These are phyloP conservation scores for Penicillium macrosclerotiorum DNA, from an alignment of 495 filamentous ascomycete genomes.

Conservation along the genomic window DNA sequence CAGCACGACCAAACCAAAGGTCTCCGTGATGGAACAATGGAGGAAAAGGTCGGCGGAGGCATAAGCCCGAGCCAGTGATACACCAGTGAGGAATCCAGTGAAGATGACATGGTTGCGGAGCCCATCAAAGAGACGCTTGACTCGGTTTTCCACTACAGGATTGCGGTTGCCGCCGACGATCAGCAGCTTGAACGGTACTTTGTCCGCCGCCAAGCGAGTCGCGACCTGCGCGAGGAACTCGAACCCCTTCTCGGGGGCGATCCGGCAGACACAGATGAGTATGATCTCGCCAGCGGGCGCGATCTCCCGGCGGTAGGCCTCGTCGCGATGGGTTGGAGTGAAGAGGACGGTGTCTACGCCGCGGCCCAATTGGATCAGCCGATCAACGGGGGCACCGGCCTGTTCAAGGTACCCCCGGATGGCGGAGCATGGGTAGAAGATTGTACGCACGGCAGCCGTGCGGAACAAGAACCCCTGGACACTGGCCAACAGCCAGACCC, in stretches of 20 bases:
- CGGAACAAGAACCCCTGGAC: conserved; percentile 61
- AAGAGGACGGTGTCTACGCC: conserved; percentile 61
- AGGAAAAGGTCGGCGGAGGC: conserved; percentile 61
- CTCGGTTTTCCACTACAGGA: conserved; percentile 51
- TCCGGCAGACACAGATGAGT: conserved; percentile 55
- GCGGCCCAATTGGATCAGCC: conserved; percentile 53
- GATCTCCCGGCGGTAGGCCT: conserved; percentile 43
- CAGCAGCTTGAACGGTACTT: conserved; percentile 55
- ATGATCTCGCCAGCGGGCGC: conserved; percentile 59
- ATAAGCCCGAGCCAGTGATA: conserved; percentile 53
- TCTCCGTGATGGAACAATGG: conserved; percentile 65
- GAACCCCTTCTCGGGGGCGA: conserved; percentile 66
- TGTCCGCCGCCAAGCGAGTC: conserved; percentile 45
- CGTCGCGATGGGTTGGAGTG: conserved; percentile 45
- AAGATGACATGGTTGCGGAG: conserved; percentile 53
- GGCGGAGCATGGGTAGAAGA: conserved; percentile 61
- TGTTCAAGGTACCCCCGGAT: conserved; percentile 54
- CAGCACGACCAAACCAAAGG: conserved; percentile 62
- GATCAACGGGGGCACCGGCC: conserved; percentile 44
- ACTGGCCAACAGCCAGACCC: conserved; percentile 50
- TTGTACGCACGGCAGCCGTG: conserved; percentile 52
- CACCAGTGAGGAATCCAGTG: conserved; percentile 55
- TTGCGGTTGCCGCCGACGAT: conserved; percentile 64
- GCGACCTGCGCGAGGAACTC: conserved; percentile 56
- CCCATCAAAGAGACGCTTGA: conserved; percentile 48